A percentile compares a stretch with the other conserved stretches of the same genome.
These are phyloP conservation scores for Jacaranda copaia DNA, from an alignment of 257 asterid species.

Conservation along the genomic window DNA sequence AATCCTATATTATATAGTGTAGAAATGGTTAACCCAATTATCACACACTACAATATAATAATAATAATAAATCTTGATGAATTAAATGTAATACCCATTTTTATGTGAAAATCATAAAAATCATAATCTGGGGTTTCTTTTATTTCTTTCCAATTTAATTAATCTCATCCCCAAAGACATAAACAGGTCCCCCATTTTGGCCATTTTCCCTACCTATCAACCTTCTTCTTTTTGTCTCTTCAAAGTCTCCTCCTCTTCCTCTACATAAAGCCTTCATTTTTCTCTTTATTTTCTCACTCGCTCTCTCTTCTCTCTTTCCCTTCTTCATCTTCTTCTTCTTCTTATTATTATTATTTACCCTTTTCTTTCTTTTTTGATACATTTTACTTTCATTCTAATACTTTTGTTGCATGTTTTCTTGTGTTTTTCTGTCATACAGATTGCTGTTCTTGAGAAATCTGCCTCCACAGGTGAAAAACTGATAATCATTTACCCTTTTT, in stretches of 20 bases:
- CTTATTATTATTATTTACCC: not conserved
- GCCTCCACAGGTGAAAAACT: too few relatives aligned
- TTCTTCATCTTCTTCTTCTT: not conserved
- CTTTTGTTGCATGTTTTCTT: too few relatives aligned
- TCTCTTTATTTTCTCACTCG: slow-evolving; percentile 5
- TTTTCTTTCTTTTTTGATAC: not conserved
- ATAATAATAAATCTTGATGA: not conserved
- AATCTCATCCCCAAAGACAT: not conserved
- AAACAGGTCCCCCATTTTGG: not conserved
- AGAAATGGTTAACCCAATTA: not conserved
- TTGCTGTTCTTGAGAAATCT: too few relatives aligned
- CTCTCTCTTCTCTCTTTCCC: not conserved
- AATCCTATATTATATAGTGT: too few relatives aligned
- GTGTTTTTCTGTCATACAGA: too few relatives aligned
- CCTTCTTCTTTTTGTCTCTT: not conserved
- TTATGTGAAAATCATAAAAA: not conserved
- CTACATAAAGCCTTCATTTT: slow-evolving; percentile 7
- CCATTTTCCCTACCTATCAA: too few relatives aligned
- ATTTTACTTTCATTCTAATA: not conserved
- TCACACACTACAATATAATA: not conserved
- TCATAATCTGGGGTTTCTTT: not conserved
- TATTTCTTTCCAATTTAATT: not conserved
- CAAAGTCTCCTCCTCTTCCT: not conserved
- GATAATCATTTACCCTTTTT: not conserved
- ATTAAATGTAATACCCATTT: not conserved